phyloP scores from a whole-genome alignment of 139 green algal species.

The Closterium sp. region DNA sequence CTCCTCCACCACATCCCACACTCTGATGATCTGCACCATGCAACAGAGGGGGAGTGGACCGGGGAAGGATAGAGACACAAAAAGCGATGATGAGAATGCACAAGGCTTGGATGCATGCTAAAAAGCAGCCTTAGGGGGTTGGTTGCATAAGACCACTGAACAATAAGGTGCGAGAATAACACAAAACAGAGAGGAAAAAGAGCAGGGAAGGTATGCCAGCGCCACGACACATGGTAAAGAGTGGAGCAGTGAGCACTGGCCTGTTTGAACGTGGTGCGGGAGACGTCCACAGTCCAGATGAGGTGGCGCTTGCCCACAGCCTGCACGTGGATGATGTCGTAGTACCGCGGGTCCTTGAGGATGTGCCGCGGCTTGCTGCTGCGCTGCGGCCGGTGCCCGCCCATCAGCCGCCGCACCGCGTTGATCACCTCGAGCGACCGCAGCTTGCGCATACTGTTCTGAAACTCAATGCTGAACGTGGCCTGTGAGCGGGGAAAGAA shows the following conservation, averaged over 20 bases:
- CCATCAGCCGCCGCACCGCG: not conserved
- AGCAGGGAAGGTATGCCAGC: too few relatives aligned
- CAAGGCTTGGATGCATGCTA: too few relatives aligned
- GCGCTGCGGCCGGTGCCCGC: not conserved
- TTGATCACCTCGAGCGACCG: not conserved
- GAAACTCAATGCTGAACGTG: not conserved
- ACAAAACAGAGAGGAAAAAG: too few relatives aligned
- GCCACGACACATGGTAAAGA: too few relatives aligned
- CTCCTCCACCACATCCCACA: conserved; percentile 33
- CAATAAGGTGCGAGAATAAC: too few relatives aligned
- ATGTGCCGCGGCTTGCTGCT: not conserved
- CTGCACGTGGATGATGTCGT: conserved; percentile 9
- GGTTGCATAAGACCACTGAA: too few relatives aligned
- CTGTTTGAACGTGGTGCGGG: conserved; percentile 10
- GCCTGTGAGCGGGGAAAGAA: not conserved
- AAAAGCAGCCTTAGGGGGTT: too few relatives aligned
- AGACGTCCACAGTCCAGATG: conserved; percentile 22
- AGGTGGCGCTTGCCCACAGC: not conserved
- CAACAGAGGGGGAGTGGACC: not conserved
- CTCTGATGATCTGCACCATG: conserved; percentile 16
- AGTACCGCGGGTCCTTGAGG: not conserved
- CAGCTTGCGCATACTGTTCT: not conserved
- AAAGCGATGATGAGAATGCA: too few relatives aligned
- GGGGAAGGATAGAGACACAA: too few relatives aligned
- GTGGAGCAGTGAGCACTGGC: not conserved